Evolutionary conservation across 2,329 filamentous ascomycete species (phyloP).

Genomic region (Nothopassalora personata): DNA sequence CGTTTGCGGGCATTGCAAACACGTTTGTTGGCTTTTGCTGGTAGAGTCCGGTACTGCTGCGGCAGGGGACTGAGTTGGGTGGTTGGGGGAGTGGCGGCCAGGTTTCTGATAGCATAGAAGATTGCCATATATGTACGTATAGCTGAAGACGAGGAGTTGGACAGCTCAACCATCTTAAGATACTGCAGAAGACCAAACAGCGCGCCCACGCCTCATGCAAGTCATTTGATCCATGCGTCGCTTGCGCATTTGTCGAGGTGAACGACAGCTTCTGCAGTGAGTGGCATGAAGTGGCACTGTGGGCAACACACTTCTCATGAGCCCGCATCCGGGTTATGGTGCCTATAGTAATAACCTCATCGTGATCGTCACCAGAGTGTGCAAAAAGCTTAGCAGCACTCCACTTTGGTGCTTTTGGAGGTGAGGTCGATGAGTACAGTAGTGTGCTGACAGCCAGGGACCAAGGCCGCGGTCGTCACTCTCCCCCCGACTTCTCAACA

Average conservation of each 20-base stretch:
- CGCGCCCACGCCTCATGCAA: too few relatives aligned
- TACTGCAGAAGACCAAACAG: too few relatives aligned
- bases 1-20: neutral
- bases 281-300: too few relatives aligned
- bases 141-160: neutral
- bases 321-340: neutral
- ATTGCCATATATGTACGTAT: constrained; percentile 1
- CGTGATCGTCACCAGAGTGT: neutral
- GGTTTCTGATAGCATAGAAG: constrained; percentile 1
- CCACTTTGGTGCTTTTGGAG: neutral
- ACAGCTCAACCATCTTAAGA: neutral
- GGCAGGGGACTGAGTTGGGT: neutral
- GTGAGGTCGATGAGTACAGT: neutral
- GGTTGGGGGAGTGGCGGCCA: neutral
- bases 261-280: too few relatives aligned
- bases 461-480: neutral
- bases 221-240: too few relatives aligned
- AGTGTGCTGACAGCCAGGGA: neutral
- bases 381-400: neutral
- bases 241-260: too few relatives aligned
- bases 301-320: too few relatives aligned
- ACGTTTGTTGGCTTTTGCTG: neutral
- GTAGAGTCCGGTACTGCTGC: neutral
- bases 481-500: neutral
- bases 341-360: neutral